Evolutionary conservation across 441 rosid species (phyloP), one percentile per base, ranked within the genome.

Genomic region (Macaranga tanarius): DNA sequence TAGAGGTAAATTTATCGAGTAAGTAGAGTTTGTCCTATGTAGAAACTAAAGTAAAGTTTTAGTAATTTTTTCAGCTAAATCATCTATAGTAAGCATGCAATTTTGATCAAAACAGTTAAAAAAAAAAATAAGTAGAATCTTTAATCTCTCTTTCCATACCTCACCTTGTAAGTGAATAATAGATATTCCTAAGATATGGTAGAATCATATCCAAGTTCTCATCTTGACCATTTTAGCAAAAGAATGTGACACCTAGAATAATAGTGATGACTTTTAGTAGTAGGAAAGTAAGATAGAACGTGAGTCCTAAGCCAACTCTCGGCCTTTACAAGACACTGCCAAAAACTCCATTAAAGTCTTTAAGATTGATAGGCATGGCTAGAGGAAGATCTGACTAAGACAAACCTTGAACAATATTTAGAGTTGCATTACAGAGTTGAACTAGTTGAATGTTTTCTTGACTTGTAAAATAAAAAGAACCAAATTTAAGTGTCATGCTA

Each of bases 251-350:
- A 31, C 84, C 88, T 34, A 84, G 81, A 77, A 88, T 84, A 84
- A 90, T 85, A 81, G 93, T 86, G 55, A 89, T 81, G 86, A 90
- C n/a, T 80, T 74, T 84, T 81, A 45, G 83, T 63, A 58, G 91
- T 81, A 73, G 92, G 95, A 74, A 84, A 90, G 78, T 84, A 86
- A 65, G 90, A 77, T 19, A 92, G 78, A 73, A 87, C 92, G 75
- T 88, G 83, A 44, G 69, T 78, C 73, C 87, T 86, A 17, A 92
- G 82, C 97, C 97, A 92, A 75, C 70, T 83, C 81, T 92, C 97
- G 69, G 97, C 93, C 74, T 80, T 84, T n/a, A n/a, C 44, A 82
- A 75, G 69, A 90, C 87, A 77, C 85, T 87, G 52, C 80, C 56
- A 13, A 93, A 90, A 20, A 92, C 86, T 75, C 75, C 86, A 7